Conservation (phyloP, 2,329 filamentous ascomycete species). For the Calcarisporium arbuscula region DNA sequence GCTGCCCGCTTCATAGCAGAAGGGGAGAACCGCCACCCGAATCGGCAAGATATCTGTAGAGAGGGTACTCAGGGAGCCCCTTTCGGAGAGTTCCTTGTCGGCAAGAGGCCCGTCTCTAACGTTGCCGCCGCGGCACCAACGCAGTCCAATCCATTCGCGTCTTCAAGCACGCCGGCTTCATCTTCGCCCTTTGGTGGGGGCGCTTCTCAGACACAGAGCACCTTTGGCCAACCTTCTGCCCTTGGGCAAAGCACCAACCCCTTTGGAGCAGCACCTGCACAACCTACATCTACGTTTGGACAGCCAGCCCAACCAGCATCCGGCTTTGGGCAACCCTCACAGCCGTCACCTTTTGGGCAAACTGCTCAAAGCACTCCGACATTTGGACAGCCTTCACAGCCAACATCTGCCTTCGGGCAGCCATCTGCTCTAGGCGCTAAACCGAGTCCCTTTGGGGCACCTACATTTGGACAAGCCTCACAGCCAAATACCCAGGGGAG, state of each 20-base stretch:
- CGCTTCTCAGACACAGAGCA: conserved; percentile 18
- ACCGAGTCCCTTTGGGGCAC: conserved; percentile 27
- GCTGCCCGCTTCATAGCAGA: conserved; percentile 65
- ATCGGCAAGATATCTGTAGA: conserved; percentile 60
- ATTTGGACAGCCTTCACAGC: conserved; percentile 28
- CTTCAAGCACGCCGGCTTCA: neutral
- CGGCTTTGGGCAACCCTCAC: conserved; percentile 22
- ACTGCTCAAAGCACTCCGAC: conserved; percentile 28
- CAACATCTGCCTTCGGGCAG: conserved; percentile 32
- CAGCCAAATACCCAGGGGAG: conserved; percentile 19
- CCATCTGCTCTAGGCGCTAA: conserved; percentile 27
- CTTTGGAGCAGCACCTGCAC: conserved; percentile 19
- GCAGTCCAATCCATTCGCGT: conserved; percentile 9
- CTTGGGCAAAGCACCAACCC: conserved; percentile 23
- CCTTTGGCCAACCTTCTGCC: conserved; percentile 31
- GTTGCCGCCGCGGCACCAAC: conserved; percentile 36
- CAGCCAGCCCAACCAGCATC: conserved; percentile 28
- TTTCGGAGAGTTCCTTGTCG: conserved; percentile 38
- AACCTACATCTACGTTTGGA: conserved; percentile 33
- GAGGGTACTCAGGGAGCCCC: conserved; percentile 37
- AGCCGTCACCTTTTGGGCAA: conserved; percentile 32
- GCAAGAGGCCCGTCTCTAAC: conserved; percentile 28
- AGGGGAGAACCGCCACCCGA: conserved; percentile 65
- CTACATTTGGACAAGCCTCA: conserved; percentile 28
- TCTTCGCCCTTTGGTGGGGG: conserved; percentile 25